Evolutionary conservation across 1,284 basidiomycete genomes (phyloP).

Genomic region (Schizopora paradoxa): DNA sequence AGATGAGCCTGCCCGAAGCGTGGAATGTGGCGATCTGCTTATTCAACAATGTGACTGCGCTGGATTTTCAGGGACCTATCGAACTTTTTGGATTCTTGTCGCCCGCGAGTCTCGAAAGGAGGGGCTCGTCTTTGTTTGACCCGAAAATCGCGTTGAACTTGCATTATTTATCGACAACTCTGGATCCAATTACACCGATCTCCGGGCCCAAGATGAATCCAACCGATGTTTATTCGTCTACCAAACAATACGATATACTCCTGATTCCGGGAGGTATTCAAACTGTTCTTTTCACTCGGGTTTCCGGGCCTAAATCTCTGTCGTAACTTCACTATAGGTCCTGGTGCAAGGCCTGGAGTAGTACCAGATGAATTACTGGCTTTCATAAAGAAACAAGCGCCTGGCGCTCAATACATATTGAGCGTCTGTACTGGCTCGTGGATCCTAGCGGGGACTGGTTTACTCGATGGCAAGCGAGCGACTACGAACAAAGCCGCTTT

Average conservation of each 20-base stretch:
- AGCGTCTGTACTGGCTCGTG: conserved; percentile 26
- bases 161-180: conserved; percentile 22
- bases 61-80: conserved; percentile 31
- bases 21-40: conserved; percentile 28
- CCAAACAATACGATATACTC: conserved; percentile 26
- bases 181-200: conserved; percentile 19
- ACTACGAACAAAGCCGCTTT: conserved; percentile 27
- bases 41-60: conserved; percentile 25
- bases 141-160: conserved; percentile 18
- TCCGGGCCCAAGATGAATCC: conserved; percentile 21
- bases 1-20: conserved; percentile 17
- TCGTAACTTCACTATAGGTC: conserved; percentile 12
- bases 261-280: conserved; percentile 25
- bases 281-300: background rate
- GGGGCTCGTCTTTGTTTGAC: conserved; percentile 8
- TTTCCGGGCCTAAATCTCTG: background rate
- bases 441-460: conserved; percentile 23
- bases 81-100: conserved; percentile 28
- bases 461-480: conserved; percentile 24
- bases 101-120: conserved; percentile 19
- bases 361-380: conserved; percentile 17
- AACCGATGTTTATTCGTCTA: conserved; percentile 17
- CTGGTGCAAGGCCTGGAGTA: conserved; percentile 12
- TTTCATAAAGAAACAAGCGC: conserved; percentile 24
- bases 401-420: conserved; percentile 21